Base-by-base conservation (phyloP, 139 green algal species). In the Mesotaenium endlicherianum region DNA sequence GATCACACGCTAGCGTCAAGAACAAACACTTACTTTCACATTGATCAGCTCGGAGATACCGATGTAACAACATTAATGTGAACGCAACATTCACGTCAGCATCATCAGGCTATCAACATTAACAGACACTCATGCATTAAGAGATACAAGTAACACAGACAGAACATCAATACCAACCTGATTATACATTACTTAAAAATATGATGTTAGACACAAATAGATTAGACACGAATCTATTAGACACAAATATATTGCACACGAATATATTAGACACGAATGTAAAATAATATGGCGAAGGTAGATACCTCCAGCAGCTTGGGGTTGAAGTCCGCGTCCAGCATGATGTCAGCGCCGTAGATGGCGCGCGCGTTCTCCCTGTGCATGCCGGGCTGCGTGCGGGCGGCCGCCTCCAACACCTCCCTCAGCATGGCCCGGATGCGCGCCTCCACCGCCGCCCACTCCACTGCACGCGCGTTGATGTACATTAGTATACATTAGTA, bases 241-340 rank as follows among this genome's bases (percentile, higher is more conserved):
- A 64, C 20, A 34, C 20, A 64, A 34, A 64, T 34, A 34, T 64
- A 20, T 64, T 34, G 20, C 26, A 64, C 53, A 34, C 20, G 53
- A 64, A 34, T 64, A 26, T 64, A 26, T 20, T 64, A 34, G 20
- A 34, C 26, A 34, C 20, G 20, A 64, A 64, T 34, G 53, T 64
- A 26, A 26, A 64, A 34, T 64, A 34, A 64, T 26, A 26, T 64
- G 67, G 20, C 71, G 30, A 57, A 76, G 60, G n/a, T n/a, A 81
- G 34, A 83, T 60, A 88, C 83, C 83, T 88, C 83, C 1, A 88
- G 64, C 26, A 88, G 78, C 53, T 88, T 88, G 31, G 83, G 83
- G 30, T 88, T 17, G n/a, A 88, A 68, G 17, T 88, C 26, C 1
- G 43, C 36, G 34, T 83, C 69, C 45, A 88, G 45, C 83, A 88